Evolutionary conservation across 75 land plant species (phyloP).

Genomic region (Pseudotsuga menziesii): DNA sequence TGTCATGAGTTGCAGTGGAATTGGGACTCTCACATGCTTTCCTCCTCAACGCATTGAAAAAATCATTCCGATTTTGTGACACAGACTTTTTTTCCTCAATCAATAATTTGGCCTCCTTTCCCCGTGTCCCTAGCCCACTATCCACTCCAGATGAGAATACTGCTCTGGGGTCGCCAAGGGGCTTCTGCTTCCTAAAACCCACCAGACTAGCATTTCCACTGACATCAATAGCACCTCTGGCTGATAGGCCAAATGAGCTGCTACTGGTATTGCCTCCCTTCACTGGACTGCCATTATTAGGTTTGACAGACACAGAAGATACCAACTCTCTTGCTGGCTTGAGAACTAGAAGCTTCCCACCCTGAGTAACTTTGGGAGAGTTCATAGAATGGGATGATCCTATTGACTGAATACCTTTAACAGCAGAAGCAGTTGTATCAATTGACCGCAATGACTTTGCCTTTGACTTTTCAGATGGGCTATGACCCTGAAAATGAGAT

Average conservation of each 20-base stretch:
- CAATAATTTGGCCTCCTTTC: background rate
- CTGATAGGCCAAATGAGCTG: background rate
- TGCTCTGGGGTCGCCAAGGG: background rate
- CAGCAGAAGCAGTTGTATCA: slow-evolving; percentile 3
- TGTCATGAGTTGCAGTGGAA: background rate
- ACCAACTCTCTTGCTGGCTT: background rate
- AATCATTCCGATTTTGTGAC: slow-evolving; percentile 7
- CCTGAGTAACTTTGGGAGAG: slow-evolving; percentile 7
- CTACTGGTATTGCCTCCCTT: slow-evolving; percentile 3
- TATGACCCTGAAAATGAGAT: slow-evolving; percentile 5
- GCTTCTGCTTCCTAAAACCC: slow-evolving; percentile 5
- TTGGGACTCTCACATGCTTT: background rate
- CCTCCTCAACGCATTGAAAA: slow-evolving; percentile 9
- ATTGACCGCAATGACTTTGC: slow-evolving; percentile 1
- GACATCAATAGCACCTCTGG: background rate
- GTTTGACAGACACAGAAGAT: background rate
- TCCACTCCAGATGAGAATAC: background rate
- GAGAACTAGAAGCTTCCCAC: slow-evolving; percentile 10
- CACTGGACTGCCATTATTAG: slow-evolving; percentile 3
- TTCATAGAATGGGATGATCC: slow-evolving; percentile 9
- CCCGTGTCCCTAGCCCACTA: slow-evolving; percentile 2
- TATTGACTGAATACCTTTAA: background rate
- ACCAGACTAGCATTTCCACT: background rate
- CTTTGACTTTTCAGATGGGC: slow-evolving; percentile 8
- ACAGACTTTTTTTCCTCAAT: slow-evolving; percentile 10